These are phyloP conservation scores for Panaeolus papilionaceus DNA, from an alignment of 768 basidiomycete genomes.

Conservation along the genomic window DNA sequence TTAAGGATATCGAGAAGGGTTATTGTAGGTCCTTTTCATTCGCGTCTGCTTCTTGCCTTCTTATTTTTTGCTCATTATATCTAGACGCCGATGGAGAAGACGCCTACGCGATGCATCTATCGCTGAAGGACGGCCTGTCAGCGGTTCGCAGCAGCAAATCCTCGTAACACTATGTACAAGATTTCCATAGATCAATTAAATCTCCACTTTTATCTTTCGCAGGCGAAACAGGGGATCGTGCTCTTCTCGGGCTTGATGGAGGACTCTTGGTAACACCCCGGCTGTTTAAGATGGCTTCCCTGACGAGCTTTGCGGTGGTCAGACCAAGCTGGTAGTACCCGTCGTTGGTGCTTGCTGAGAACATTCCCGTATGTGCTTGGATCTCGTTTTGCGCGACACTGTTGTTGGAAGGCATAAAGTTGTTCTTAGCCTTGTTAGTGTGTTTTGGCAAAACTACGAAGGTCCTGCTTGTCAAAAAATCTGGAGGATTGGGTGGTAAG, in stretches of 20 bases:
- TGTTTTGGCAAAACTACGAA: constrained; percentile 80
- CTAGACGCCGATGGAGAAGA: constrained; percentile 95
- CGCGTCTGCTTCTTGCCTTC: constrained; percentile 4
- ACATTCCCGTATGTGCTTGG: constrained; percentile 90
- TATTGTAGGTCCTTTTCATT: constrained; percentile 67
- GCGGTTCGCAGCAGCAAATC: not conserved
- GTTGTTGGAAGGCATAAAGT: constrained; percentile 74
- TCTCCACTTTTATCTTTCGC: constrained; percentile 19
- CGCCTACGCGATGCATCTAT: constrained; percentile 88
- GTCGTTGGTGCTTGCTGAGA: constrained; percentile 79
- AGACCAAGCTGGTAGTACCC: constrained; percentile 91
- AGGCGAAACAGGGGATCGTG: constrained; percentile 14
- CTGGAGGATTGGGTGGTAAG: constrained; percentile 73
- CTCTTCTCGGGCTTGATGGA: constrained; percentile 10
- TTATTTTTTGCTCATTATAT: not conserved
- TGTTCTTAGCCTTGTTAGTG: constrained; percentile 49
- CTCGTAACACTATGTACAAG: constrained; percentile 14
- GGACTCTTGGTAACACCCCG: constrained; percentile 29
- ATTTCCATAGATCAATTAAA: constrained; percentile 23
- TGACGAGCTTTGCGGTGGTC: constrained; percentile 62
- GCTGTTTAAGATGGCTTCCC: constrained; percentile 54
- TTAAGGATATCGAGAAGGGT: constrained; percentile 86
- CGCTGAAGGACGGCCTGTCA: constrained; percentile 43
- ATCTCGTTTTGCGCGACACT: constrained; percentile 76
- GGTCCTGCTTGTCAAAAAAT: constrained; percentile 62